Base-by-base conservation (phyloP, 805 yeast genomes). In the Sungouiozyma ichnusensis region DNA sequence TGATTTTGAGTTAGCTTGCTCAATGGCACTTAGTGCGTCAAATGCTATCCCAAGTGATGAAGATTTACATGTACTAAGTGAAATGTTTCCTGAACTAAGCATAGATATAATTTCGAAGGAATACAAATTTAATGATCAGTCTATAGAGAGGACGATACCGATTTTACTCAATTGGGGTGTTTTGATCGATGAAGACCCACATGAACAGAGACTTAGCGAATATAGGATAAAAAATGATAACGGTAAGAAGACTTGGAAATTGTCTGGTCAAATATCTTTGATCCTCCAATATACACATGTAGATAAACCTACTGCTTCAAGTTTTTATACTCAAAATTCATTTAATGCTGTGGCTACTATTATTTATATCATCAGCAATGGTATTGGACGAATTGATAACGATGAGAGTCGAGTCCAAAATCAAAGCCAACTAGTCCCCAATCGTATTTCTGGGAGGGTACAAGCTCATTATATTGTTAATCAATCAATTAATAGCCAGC, bases 1-100 rank as follows among this genome's bases (percentile, higher is more conserved):
- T 36, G 53, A 57, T 42, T 13, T 53, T 6, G 51, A 52, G 18
- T 38, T 48, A 18, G 56, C 61, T 8, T 46, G 53, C 20, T 48
- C 54, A 3, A 50, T 56, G 37, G 33, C 55, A n/a, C 39, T 58
- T n/a, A 48, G 57, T 33, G 60, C 52, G 9, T 3, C 20, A 16
- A 16, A 19, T n/a, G 24, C n/a, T 14, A n/a, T 35, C 5, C 27
- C 33, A 11, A 32, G 33, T 17, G 24, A 29, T 20, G 24, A 24
- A 8, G 38, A 38, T 6, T 9, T 45, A 18, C 16, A 20, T 5
- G 55, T 53, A 20, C 48, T 72, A 24, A 48, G 53, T 38, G 68
- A 65, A 13, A 66, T 76, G 57, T 75, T 77, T 44, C 80, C 81
- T 0, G 53, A 66, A 14, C 45, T 64, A 2, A 62, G 65, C 2